Conservation (phyloP, 164 flowering plant genomes). For the Magnolia kwangsiensis region DNA sequence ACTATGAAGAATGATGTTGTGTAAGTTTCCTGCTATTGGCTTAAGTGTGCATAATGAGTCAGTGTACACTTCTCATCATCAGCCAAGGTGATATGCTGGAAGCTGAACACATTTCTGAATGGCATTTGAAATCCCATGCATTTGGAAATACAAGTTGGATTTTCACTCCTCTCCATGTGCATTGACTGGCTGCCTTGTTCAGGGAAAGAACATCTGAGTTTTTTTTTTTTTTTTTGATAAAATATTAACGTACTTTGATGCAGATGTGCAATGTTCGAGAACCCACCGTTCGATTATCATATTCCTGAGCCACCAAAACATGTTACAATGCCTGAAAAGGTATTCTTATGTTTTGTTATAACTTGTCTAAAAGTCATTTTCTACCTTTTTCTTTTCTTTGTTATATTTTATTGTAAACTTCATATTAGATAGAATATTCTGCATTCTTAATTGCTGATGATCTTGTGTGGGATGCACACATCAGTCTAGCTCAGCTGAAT, state of each 20-base stretch:
- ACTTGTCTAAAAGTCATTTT: not conserved
- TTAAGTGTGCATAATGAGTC: not conserved
- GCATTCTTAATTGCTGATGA: not conserved
- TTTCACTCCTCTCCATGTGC: not conserved
- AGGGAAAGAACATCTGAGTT: not conserved
- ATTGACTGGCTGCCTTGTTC: not conserved
- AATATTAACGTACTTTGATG: not conserved
- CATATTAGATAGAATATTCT: not conserved
- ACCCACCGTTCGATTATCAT: constrained; percentile 11
- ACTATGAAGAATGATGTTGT: not conserved
- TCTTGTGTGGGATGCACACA: not conserved
- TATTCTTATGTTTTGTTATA: constrained; percentile 1
- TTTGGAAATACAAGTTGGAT: not conserved
- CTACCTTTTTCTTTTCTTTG: not conserved
- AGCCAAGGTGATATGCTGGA: too few relatives aligned
- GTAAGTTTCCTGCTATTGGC: constrained; percentile 10
- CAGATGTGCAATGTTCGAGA: constrained; percentile 27
- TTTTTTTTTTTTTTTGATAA: not conserved
- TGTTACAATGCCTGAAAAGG: constrained; percentile 20
- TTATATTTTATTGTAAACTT: not conserved
- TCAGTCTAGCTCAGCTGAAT: not conserved
- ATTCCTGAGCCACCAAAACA: constrained; percentile 20
- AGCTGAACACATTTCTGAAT: not conserved
- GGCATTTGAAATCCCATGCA: not conserved
- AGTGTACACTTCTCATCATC: too few relatives aligned